phyloP scores from a whole-genome alignment of 2,329 filamentous ascomycete species.

The Chrysosporium keratinophilum region DNA sequence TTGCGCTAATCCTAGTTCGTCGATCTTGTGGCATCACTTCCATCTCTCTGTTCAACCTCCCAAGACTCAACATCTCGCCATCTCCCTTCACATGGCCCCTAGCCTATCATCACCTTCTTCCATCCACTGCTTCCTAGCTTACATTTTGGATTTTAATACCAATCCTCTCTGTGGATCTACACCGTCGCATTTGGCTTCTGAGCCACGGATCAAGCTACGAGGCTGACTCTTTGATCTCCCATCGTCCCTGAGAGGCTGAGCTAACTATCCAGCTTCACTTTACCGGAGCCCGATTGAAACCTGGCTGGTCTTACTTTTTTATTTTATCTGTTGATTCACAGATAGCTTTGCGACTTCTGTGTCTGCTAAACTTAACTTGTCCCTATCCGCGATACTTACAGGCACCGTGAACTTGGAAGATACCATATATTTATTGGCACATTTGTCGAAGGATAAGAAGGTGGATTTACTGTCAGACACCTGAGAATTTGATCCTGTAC shows the following conservation, averaged over 20 bases:
- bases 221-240: background rate
- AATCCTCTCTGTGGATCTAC: background rate
- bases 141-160: background rate
- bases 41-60: background rate
- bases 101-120: background rate
- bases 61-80: background rate
- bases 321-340: conserved; percentile 4
- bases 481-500: conserved; percentile 16
- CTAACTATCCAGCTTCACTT: conserved; percentile 7
- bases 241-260: background rate
- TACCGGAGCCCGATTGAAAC: background rate
- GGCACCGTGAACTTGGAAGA: conserved; percentile 1
- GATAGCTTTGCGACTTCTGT: conserved; percentile 3
- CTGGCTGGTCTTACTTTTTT: conserved; percentile 4
- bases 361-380: conserved; percentile 3
- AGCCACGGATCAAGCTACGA: background rate
- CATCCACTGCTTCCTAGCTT: background rate
- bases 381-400: conserved; percentile 2
- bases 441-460: conserved; percentile 11
- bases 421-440: conserved; percentile 11
- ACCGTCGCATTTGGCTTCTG: background rate
- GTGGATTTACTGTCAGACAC: conserved; percentile 10
- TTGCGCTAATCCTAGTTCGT: conserved; percentile 3
- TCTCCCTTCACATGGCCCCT: background rate
- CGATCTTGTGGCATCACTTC: background rate